Conservation (phyloP, 139 green algal genomes). For the Coelastrella sp. region DNA sequence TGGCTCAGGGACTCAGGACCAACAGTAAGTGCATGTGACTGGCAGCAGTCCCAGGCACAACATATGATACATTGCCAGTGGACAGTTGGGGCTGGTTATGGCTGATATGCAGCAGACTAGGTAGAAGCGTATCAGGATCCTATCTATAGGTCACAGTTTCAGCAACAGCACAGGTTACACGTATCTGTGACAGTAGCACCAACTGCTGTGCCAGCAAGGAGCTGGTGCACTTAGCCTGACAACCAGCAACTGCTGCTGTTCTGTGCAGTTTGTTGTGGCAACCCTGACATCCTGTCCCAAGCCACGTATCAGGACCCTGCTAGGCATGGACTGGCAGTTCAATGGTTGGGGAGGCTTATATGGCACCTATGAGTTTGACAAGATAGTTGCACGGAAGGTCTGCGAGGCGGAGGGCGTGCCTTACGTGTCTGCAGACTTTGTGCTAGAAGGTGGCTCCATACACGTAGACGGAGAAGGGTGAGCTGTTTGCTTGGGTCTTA, state of each 20-base stretch:
- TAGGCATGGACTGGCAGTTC: slow-evolving; percentile 63
- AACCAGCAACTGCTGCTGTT: neutral
- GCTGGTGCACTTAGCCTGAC: too few relatives aligned
- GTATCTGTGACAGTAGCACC: neutral
- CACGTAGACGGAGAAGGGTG: slow-evolving; percentile 72
- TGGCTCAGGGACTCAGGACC: slow-evolving; percentile 59
- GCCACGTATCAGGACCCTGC: slow-evolving; percentile 8
- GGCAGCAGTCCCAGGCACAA: neutral
- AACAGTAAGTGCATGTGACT: slow-evolving; percentile 40
- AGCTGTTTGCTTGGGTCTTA: neutral
- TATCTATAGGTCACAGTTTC: too few relatives aligned
- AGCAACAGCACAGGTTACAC: too few relatives aligned
- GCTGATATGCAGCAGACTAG: too few relatives aligned
- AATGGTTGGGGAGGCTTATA: slow-evolving; percentile 64
- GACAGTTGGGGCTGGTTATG: neutral
- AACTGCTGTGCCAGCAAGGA: neutral
- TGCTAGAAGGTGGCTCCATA: slow-evolving; percentile 73
- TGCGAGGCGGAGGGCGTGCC: slow-evolving; percentile 38
- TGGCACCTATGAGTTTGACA: slow-evolving; percentile 49
- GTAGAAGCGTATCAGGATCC: too few relatives aligned
- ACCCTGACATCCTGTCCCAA: slow-evolving; percentile 32
- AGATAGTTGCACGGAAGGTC: slow-evolving; percentile 38
- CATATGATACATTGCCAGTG: neutral
- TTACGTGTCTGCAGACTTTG: slow-evolving; percentile 45
- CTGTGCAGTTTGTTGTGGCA: slow-evolving; percentile 31